A percentile compares a stretch with the other conserved stretches of the same genome.
Evolutionary conservation across 345 rosid genomes (phyloP).

Genomic region (Rhodamnia rubescens): DNA sequence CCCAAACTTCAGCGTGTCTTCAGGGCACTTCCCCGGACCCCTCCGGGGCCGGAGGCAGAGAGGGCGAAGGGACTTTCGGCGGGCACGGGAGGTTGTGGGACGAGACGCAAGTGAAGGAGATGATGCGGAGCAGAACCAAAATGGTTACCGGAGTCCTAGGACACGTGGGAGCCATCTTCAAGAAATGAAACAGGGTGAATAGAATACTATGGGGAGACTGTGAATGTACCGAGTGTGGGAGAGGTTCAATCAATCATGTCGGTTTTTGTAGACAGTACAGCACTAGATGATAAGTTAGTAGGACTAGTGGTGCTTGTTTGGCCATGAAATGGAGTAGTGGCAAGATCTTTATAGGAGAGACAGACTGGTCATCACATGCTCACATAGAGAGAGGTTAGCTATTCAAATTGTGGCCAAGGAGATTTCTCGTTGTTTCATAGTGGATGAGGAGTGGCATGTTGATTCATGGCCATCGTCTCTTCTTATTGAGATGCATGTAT

Average conservation of each 20-base stretch:
- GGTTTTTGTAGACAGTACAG: not conserved
- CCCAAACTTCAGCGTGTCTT: conserved; percentile 54
- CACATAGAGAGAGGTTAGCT: not conserved
- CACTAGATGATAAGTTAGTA: not conserved
- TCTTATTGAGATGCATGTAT: too few species aligned
- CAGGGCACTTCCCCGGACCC: conserved; percentile 34
- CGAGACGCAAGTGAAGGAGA: conserved; percentile 21
- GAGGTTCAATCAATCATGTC: not conserved
- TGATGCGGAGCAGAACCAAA: conserved; percentile 18
- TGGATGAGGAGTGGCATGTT: not conserved
- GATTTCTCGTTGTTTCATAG: not conserved
- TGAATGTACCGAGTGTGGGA: not conserved
- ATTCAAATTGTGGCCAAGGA: not conserved
- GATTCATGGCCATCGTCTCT: too few species aligned
- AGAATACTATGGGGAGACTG: not conserved
- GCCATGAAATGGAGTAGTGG: not conserved
- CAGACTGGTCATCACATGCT: not conserved
- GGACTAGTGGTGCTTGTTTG: not conserved
- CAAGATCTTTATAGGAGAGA: not conserved
- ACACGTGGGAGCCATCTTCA: not conserved
- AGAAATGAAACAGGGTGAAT: not conserved
- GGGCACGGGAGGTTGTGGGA: conserved; percentile 6
- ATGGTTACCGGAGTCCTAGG: not conserved
- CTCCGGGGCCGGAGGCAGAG: not conserved
- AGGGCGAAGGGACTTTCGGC: not conserved